Evolutionary conservation across 2,329 filamentous ascomycete species (phyloP), one percentile per base, ranked within the genome.

Genomic region (Zasmidium cellare): DNA sequence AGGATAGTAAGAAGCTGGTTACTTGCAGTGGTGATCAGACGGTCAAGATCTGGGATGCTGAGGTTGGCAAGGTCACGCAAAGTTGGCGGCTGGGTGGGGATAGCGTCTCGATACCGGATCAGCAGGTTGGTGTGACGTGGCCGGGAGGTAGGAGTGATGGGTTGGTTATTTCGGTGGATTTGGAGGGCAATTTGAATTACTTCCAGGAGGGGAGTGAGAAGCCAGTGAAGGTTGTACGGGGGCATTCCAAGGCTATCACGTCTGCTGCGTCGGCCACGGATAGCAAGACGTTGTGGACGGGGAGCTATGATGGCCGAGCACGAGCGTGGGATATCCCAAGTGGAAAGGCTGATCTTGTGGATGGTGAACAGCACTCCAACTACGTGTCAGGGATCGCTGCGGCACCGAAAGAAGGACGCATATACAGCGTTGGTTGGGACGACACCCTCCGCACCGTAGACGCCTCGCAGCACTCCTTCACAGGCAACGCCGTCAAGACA

Each of bases 71-170:
- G 71, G 84, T 85, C 19, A 80, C 88, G 7, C 90, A 96, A 73
- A 90, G 85, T 23, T 99, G 94, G 94, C 84, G 84, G 63, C 84
- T 97, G 72, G 92, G 92, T 20, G 85, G 84, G 28, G 88, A 92
- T 45, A 87, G 87, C 16, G 79, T 78, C 46, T 83, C 87, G 60
- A 91, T 97, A 38, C 82, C 83, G 2, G 84, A 97, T 71, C 94
- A 99, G 75, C 94, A 99, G 72, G 91, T 97, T 28, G 94, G 94
- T 53, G 91, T 99, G 5, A 91, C 94, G 9, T 96, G 92, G 87
- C 91, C 92, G 1, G 82, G 86, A 48, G 90, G 89, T 49, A 84
- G 93, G 63, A 89, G 80, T 53, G 94, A 99, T 72, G 91, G 89
- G 25, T 80, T 97, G 59, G 86, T 99, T 63, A 92, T 99, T 73